Base-by-base conservation (phyloP, 2,329 filamentous ascomycete genomes). In the Pseudogymnoascus sp. region DNA sequence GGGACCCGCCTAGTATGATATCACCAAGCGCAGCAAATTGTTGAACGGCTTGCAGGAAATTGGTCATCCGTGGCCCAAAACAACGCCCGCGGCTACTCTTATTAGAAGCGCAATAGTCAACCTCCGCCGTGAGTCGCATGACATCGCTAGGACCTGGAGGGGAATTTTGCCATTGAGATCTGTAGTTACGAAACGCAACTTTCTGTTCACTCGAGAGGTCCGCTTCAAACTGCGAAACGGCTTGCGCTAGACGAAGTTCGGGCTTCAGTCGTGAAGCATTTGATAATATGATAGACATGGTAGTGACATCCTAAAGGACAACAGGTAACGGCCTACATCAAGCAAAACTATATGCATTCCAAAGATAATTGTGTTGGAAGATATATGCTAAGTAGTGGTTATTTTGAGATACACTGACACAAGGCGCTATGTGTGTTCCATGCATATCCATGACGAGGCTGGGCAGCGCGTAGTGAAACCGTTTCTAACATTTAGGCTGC, bases 11-110 rank as follows among this genome's bases (percentile, higher is more conserved):
- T 14, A 80, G 18, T 34, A 77, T 46, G 6, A 76, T 68, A 67
- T 77, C 76, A 4, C 78, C 78, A n/a, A 80, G 65, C 0, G 74
- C 72, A 16, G 75, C 77, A 60, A 77, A 80, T 63, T 77, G 75
- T 63, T 81, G 77, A 0, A 78, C 72, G 0, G 73, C 69, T 8
- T 77, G 65, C 0, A 80, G 67, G 4, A 79, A 68, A 46, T 76
- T 79, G 0, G 71, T 76, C 16, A 80, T 69, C 3, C 78, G 73
- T 5, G 78, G 72, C 0, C 78, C 77, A 63, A 77, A 73, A 61
- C 76, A 78, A 14, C 73, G 69, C 18, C 46, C 25, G 8, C 25
- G 8, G 12, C 25, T n/a, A 5, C 11, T 18, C 3, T 68, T 72
- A n/a, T 21, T 46, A 31, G 36, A 64, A 56, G 60, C 60, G 12